Conservation (phyloP, 2,329 filamentous ascomycete species). For the Grosmannia serpens region DNA sequence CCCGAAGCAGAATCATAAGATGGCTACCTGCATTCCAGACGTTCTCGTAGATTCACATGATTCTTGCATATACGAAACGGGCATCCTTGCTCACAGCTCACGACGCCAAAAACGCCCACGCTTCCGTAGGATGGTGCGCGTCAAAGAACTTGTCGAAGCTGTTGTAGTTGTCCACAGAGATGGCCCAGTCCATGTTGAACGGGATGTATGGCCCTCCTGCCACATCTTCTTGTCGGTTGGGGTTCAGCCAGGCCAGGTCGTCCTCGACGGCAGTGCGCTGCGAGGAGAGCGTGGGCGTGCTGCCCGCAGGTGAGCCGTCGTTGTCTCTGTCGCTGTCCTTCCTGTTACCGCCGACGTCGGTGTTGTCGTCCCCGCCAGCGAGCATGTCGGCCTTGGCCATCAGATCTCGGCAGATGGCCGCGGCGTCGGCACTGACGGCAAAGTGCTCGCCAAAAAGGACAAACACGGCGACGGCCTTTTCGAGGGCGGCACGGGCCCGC, state of each 20-base stretch:
- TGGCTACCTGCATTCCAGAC: too few relatives aligned
- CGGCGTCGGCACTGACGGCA: slow-evolving; percentile 26
- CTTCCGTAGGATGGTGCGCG: neutral
- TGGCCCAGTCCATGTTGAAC: slow-evolving; percentile 17
- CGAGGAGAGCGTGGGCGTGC: neutral
- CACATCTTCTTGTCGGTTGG: neutral
- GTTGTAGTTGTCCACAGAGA: slow-evolving; percentile 17
- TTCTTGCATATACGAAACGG: too few relatives aligned
- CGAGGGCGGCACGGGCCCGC: slow-evolving; percentile 17
- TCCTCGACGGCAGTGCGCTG: neutral
- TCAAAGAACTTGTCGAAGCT: slow-evolving; percentile 10
- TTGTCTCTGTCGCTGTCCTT: neutral
- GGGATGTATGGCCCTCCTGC: slow-evolving; percentile 8
- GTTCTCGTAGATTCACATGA: too few relatives aligned
- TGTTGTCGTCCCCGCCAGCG: neutral
- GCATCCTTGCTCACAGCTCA: too few relatives aligned
- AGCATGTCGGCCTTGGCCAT: slow-evolving; percentile 14
- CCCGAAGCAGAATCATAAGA: too few relatives aligned
- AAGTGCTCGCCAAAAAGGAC: slow-evolving; percentile 24
- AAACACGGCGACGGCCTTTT: slow-evolving; percentile 26
- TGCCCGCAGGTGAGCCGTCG: neutral
- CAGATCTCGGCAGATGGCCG: slow-evolving; percentile 23
- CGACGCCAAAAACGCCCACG: neutral
- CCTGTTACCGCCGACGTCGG: neutral
- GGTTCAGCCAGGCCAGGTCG: slow-evolving; percentile 15